These are phyloP conservation scores for Coemansia sp. DNA, from an alignment of 192 early-diverging fungal genomes.

Conservation along the genomic window DNA sequence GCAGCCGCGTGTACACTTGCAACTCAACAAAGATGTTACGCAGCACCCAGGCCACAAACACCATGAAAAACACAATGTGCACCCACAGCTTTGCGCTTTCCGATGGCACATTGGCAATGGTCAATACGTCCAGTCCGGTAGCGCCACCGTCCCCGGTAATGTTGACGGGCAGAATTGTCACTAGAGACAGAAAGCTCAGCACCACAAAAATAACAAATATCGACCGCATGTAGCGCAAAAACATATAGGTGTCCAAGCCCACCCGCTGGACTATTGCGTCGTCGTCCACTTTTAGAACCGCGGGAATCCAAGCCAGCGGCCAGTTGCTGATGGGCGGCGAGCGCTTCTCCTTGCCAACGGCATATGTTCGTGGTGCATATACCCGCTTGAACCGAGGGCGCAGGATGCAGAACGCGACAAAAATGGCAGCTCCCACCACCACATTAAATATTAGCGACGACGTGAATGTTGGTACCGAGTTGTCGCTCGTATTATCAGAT, in stretches of 20 bases:
- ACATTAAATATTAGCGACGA: slow-evolving; percentile 73
- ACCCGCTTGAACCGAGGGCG: slow-evolving; percentile 65
- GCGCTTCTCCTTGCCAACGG: slow-evolving; percentile 58
- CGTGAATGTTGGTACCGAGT: slow-evolving; percentile 62
- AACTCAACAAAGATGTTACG: slow-evolving; percentile 65
- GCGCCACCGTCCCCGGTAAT: slow-evolving; percentile 36
- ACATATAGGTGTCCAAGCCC: slow-evolving; percentile 79
- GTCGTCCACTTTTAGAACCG: slow-evolving; percentile 56
- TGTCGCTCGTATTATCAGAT: slow-evolving; percentile 24
- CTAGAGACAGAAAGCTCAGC: slow-evolving; percentile 60
- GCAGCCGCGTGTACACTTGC: slow-evolving; percentile 60
- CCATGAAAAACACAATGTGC: slow-evolving; percentile 62
- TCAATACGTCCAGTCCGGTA: slow-evolving; percentile 58
- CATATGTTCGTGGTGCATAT: slow-evolving; percentile 71
- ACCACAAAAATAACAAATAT: slow-evolving; percentile 67
- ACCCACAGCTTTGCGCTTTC: slow-evolving; percentile 64
- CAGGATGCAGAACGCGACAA: slow-evolving; percentile 66
- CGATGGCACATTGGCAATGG: slow-evolving; percentile 68
- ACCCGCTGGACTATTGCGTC: slow-evolving; percentile 57
- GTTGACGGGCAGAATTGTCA: slow-evolving; percentile 75
- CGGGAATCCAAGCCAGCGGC: slow-evolving; percentile 60
- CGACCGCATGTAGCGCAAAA: slow-evolving; percentile 70
- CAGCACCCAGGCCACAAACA: slow-evolving; percentile 54
- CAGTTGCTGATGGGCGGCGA: slow-evolving; percentile 58
- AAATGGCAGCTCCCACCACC: slow-evolving; percentile 55